Conservation (phyloP, 495 filamentous ascomycete species). For the Rhypophila decipiens region DNA sequence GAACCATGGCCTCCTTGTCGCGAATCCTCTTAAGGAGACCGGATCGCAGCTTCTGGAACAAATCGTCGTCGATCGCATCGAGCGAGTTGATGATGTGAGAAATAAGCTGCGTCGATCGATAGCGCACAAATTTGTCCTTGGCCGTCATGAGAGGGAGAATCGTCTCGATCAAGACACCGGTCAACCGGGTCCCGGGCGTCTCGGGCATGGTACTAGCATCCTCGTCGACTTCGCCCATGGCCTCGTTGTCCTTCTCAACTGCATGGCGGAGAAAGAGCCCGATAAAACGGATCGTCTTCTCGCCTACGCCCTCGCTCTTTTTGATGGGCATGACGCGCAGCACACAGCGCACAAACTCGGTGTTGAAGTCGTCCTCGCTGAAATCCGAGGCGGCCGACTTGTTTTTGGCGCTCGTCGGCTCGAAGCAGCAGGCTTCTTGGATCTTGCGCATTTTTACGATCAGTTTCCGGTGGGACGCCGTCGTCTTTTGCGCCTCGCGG, state of each 20-base stretch:
- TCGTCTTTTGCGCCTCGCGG: slow-evolving; percentile 78
- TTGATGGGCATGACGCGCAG: slow-evolving; percentile 77
- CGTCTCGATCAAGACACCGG: slow-evolving; percentile 58
- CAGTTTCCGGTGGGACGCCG: slow-evolving; percentile 83
- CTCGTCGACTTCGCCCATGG: slow-evolving; percentile 42
- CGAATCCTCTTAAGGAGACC: slow-evolving; percentile 76
- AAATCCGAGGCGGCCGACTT: slow-evolving; percentile 47
- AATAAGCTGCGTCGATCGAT: slow-evolving; percentile 81
- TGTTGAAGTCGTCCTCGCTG: slow-evolving; percentile 79
- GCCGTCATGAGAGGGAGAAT: slow-evolving; percentile 64
- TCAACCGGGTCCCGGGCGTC: slow-evolving; percentile 75
- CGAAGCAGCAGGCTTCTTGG: slow-evolving; percentile 83
- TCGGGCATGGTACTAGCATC: slow-evolving; percentile 61
- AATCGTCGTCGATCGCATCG: slow-evolving; percentile 80
- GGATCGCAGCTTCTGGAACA: slow-evolving; percentile 72
- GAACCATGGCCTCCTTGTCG: slow-evolving; percentile 87
- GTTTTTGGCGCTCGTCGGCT: slow-evolving; percentile 52
- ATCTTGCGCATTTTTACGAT: slow-evolving; percentile 78
- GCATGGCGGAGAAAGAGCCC: slow-evolving; percentile 78
- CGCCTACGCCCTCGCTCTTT: slow-evolving; percentile 85
- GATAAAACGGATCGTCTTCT: slow-evolving; percentile 76
- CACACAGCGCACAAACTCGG: slow-evolving; percentile 75
- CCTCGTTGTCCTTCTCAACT: slow-evolving; percentile 68
- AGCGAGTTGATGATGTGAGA: slow-evolving; percentile 84
- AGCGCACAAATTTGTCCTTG: slow-evolving; percentile 90